Evolutionary conservation across 2,329 filamentous ascomycete species (phyloP).

Genomic region (Ophiostoma sp.): DNA sequence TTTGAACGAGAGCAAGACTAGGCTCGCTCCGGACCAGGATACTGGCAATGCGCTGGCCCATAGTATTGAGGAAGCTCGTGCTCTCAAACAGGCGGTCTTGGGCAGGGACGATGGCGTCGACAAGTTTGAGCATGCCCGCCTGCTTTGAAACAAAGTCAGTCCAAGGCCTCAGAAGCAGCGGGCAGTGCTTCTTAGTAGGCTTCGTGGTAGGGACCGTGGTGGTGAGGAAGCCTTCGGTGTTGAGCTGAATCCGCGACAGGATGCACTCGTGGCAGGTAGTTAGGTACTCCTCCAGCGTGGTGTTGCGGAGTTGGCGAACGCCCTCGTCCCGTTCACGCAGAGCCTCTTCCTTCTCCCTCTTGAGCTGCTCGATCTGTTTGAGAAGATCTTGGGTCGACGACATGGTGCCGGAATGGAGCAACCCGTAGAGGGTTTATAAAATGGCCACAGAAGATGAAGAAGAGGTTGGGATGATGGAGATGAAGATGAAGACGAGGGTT

Average conservation of each 20-base stretch:
- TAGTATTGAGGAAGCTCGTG: conserved; percentile 27
- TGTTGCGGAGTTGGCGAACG: conserved; percentile 20
- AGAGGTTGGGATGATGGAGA: too few species aligned
- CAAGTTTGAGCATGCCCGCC: conserved; percentile 25
- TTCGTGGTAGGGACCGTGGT: conserved; percentile 32
- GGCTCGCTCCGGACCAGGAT: neutral
- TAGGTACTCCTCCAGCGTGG: conserved; percentile 35
- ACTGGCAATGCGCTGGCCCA: conserved; percentile 28
- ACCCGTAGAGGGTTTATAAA: too few species aligned
- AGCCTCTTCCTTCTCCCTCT: neutral
- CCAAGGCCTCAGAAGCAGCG: conserved; percentile 32
- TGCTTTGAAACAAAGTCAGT: conserved; percentile 31
- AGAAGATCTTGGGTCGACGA: too few species aligned
- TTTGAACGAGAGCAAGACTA: conserved; percentile 28
- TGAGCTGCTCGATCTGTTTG: too few species aligned
- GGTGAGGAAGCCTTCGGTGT: conserved; percentile 30
- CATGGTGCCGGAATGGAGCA: too few species aligned
- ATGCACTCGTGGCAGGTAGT: conserved; percentile 31
- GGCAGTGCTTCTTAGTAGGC: conserved; percentile 33
- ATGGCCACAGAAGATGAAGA: too few species aligned
- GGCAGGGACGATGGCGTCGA: conserved; percentile 29
- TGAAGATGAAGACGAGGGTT: too few species aligned
- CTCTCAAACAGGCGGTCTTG: conserved; percentile 31
- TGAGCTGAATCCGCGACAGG: conserved; percentile 30
- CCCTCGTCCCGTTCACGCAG: neutral